Conservation (phyloP, 345 rosid genomes). For the Luvunga scandens region DNA sequence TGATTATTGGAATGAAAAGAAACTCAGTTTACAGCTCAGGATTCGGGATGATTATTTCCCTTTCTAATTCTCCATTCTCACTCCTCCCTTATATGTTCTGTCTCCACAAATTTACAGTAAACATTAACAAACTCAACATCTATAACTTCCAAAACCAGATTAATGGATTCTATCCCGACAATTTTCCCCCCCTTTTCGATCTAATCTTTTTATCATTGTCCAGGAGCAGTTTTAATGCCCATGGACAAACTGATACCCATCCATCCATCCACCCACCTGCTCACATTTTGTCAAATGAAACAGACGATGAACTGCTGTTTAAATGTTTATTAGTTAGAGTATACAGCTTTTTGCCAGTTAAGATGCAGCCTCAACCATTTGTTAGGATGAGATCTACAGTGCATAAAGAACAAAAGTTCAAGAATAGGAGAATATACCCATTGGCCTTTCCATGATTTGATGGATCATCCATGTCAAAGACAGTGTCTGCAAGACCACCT, state of each 20-base stretch:
- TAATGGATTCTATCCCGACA: no score
- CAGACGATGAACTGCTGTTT: neutral
- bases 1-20: neutral
- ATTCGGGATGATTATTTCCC: neutral
- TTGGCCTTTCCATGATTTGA: constrained; percentile 40
- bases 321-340: neutral
- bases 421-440: constrained; percentile 35
- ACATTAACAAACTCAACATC: no score
- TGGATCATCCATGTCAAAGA: constrained; percentile 48
- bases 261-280: neutral
- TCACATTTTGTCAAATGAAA: neutral
- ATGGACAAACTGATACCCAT: neutral
- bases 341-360: neutral
- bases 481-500: constrained; percentile 66
- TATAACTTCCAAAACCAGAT: no score
- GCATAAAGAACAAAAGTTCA: neutral
- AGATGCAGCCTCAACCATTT: neutral
- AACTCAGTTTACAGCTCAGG: neutral
- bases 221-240: neutral
- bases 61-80: neutral
- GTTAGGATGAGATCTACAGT: neutral
- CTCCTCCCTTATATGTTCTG: neutral
- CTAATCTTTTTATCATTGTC: neutral
- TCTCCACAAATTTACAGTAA: neutral
- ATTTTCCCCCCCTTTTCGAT: neutral